Conservation (phyloP, 2,329 filamentous ascomycete genomes). For the Alternaria ethzedia region DNA sequence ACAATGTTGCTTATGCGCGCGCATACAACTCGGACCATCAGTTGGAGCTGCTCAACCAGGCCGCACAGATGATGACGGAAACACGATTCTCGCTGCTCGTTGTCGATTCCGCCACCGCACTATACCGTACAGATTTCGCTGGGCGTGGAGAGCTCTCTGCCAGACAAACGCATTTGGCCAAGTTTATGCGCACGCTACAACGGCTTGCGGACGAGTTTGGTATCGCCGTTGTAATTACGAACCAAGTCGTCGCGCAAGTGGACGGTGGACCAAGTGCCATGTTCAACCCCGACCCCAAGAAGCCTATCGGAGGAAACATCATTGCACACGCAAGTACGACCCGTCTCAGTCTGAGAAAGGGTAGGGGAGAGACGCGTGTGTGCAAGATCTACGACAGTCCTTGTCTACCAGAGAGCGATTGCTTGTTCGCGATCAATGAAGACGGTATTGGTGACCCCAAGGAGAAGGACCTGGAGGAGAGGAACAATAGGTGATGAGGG, state of each 20-base stretch:
- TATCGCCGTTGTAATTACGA: constrained; percentile 97
- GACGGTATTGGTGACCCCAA: constrained; percentile 95
- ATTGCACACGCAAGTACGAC: constrained; percentile 98
- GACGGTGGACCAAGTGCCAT: constrained; percentile 95
- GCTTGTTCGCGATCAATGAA: constrained; percentile 94
- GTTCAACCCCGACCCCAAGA: constrained; percentile 99
- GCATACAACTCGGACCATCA: constrained; percentile 99
- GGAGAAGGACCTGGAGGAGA: constrained; percentile 91
- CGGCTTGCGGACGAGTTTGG: constrained; percentile 82
- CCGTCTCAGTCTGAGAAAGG: constrained; percentile 92
- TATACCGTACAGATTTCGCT: constrained; percentile 95
- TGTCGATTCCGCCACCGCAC: constrained; percentile 92
- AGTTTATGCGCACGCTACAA: constrained; percentile 86
- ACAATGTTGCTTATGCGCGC: constrained; percentile 97
- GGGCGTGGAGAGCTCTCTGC: constrained; percentile 97
- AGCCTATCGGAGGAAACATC: constrained; percentile 98
- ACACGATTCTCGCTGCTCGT: constrained; percentile 95
- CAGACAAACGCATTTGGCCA: constrained; percentile 85
- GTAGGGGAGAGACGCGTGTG: constrained; percentile 90
- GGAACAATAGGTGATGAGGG: constrained; percentile 26
- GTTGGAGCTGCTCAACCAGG: constrained; percentile 91
- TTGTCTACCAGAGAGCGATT: constrained; percentile 94
- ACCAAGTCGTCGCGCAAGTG: constrained; percentile 97
- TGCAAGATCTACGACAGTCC: constrained; percentile 99
- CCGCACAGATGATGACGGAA: constrained; percentile 98